Base-by-base conservation (phyloP, 2,329 filamentous ascomycete genomes). In the Thermochaetoides dissita region DNA sequence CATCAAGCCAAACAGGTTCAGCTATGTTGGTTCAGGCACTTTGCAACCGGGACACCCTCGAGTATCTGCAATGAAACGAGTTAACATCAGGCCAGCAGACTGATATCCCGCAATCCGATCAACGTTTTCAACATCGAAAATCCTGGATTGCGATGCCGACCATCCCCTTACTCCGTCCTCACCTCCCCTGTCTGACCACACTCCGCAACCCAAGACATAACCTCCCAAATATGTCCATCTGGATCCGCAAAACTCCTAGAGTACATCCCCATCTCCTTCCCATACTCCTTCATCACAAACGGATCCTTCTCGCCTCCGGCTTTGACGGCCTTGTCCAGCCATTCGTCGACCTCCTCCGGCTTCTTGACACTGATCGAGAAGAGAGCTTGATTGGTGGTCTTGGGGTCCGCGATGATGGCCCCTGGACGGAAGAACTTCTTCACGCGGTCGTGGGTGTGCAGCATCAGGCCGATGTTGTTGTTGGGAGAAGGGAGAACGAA, bases 181-280 rank as follows among this genome's bases (percentile, higher is more conserved):
- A 24, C 17, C 17, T 24, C 17, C 17, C 17, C 17, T 24, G 17
- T 24, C 5, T 24, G 17, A 24, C 17, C 17, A 24, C 17, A 24
- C 17, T 24, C 5, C 17, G 17, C 17, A 24, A 24, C 17, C 17
- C 17, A 24, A 24, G 3, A 24, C 17, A 24, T 24, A 24, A 32
- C 43, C 41, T 48, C 46, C 46, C 46, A 46, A 6, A 48, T 33
- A 43, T 48, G 46, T 11, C 46, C 43, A 33, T 48, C 46, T 43
- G 43, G 30, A 10, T 48, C 46, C 24, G 34, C 37, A 38, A 40
- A 46, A 32, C 46, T 48, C 10, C 46, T 17, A 8, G n/a, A 30
- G 31, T 48, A 46, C 43, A 48, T 48, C 4, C 46, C 43, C 38
- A 40, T 40, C 7, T n/a, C 39, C 40, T 29, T 34, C 4, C 43